Evolutionary conservation across 805 yeast genomes (phyloP), one percentile per base, ranked within the genome.

Genomic region (Pichia cephalocereana): DNA sequence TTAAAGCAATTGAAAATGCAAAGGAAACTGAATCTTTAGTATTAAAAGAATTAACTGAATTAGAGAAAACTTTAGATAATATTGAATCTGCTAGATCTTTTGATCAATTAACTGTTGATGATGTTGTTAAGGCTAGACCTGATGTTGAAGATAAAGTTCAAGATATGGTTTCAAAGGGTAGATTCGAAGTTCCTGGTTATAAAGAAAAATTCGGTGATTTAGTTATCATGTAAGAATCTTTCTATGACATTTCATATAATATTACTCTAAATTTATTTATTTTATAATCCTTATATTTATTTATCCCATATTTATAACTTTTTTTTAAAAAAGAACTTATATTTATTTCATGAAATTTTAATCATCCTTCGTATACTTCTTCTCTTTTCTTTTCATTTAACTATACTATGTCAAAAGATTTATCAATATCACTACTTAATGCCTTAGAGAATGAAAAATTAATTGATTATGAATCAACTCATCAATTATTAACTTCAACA

Each of bases 151-250:
- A 86, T 61, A 93, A 93, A 85, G 96, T 90, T 60, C 78, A 75
- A 64, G 88, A 88, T 74, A 83, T 91, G 93, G 89, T 93, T 63
- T 80, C 83, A 79, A 83, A 90, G 78, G 96, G 96, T 72, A 86
- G 86, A 77, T 90, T 96, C 95, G 87, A 86, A 66, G 95, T 90
- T 60, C 98, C 98, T 63, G 96, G 96, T 63, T 93, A 93, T 83
- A 83, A 86, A 74, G 98, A 93, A 74, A 93, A 90, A 82, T 93
- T 93, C 70, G 98, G 98, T 71, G 87, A 86, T 69, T 80, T 91
- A 73, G 88, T 91, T 64, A 88, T 89, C 69, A 93, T 91, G 97
- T 78, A 72, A 72, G 68, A 55, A 18, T 36, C 31, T 1, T 41
- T 36, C 23, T 19, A 19, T 19, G 2, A 19, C 23, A n/a, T 32